phyloP scores from a whole-genome alignment of 2,329 filamentous ascomycete genomes.

The Aspergillus brasiliensis region DNA sequence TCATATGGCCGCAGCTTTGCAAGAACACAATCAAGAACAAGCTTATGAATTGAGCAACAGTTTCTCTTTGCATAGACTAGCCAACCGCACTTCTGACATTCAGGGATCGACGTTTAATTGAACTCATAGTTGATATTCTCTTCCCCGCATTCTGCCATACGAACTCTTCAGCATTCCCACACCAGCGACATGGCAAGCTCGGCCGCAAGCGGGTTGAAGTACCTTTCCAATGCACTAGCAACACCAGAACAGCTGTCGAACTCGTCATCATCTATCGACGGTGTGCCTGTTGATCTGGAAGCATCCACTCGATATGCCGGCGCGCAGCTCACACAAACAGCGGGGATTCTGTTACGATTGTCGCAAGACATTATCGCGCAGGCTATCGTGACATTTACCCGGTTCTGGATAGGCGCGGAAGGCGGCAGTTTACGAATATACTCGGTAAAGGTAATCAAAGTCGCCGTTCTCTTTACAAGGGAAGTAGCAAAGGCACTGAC shows the following conservation, averaged over 20 bases:
- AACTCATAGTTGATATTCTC: too few relatives aligned
- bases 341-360: conserved; percentile 72
- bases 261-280: conserved; percentile 48
- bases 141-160: not conserved
- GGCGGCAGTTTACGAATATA: conserved; percentile 48
- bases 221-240: conserved; percentile 49
- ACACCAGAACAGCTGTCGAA: conserved; percentile 48
- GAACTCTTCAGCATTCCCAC: not conserved
- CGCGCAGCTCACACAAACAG: conserved; percentile 49
- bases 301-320: conserved; percentile 49
- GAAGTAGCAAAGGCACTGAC: not conserved
- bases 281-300: conserved; percentile 45
- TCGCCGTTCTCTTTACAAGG: not conserved
- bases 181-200: conserved; percentile 27
- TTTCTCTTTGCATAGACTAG: not conserved
- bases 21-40: not conserved
- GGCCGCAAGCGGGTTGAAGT: conserved; percentile 31
- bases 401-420: conserved; percentile 69
- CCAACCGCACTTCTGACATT: not conserved
- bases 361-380: conserved; percentile 85
- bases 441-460: conserved; percentile 41
- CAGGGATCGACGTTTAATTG: not conserved
- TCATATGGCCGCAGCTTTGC: not conserved
- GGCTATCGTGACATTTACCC: conserved; percentile 77
- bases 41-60: not conserved